These are phyloP conservation scores for Mycotypha africana DNA, from an alignment of 371 early-diverging fungal species.

Conservation along the genomic window DNA sequence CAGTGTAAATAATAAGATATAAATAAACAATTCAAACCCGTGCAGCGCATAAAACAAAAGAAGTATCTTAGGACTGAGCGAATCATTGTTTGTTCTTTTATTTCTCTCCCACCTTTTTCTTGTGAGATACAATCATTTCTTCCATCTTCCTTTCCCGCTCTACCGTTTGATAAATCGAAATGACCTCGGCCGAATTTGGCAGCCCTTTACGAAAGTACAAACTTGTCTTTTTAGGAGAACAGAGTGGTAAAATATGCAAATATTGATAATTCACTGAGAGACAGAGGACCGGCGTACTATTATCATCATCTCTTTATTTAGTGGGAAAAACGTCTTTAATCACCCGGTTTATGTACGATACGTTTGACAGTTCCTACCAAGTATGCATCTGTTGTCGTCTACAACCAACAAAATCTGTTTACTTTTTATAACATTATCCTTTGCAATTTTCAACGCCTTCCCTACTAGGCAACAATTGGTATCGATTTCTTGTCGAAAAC, in stretches of 20 bases:
- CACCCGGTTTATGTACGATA: conserved; percentile 96
- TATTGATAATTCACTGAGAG: neutral
- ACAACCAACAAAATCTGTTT: neutral
- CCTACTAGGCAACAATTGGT: conserved; percentile 94
- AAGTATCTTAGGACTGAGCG: too few species aligned
- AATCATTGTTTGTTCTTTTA: neutral
- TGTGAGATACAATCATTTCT: too few species aligned
- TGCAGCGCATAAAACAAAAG: too few species aligned
- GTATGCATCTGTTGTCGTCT: conserved; percentile 25
- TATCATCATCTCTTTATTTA: conserved; percentile 8
- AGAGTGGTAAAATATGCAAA: conserved; percentile 79
- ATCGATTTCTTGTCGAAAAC: conserved; percentile 99
- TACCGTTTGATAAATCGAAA: neutral
- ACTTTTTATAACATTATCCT: neutral
- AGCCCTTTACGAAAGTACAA: conserved; percentile 82
- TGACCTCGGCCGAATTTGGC: conserved; percentile 19
- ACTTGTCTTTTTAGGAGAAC: conserved; percentile 90
- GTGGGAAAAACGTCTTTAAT: conserved; percentile 99
- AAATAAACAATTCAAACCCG: too few species aligned
- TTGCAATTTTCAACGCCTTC: too few species aligned
- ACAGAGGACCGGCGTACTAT: too few species aligned
- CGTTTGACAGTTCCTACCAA: conserved; percentile 95
- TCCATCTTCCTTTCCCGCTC: too few species aligned
- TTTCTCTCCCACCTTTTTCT: too few species aligned
- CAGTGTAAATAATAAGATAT: too few species aligned